Base-by-base conservation (phyloP, 352 stramenopile species). In the Pythium oligandrum region DNA sequence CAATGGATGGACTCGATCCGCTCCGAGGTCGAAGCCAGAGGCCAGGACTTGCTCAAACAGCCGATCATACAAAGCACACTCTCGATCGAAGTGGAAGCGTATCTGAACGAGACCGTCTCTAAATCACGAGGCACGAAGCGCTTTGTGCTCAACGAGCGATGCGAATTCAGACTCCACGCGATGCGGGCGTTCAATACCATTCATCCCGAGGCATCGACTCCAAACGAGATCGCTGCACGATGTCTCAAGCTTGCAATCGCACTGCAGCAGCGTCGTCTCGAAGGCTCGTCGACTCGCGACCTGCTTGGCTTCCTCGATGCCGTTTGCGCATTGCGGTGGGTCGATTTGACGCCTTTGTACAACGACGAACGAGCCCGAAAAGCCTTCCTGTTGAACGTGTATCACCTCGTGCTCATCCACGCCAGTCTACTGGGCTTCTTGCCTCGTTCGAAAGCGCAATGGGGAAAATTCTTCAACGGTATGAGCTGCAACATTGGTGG, bases 401-500 rank as follows among this genome's bases (percentile, higher is more conserved):
- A 75, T 46, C 76, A 87, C 37, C 39, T 83, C 9, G 57, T 82
- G 34, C 39, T 82, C 33, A 10, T 85, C 2, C 73, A 87, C 45
- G 51, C 66, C 4, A 71, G 57, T 38, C 55, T 86, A 10, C 43
- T 85, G 4, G 68, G 63, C 1, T 53, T 85, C 26, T 42, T 83
- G 1, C 73, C 71, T 7, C 70, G 68, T 48, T 75, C 68, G 6
- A 77, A 75, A 55, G 59, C 60, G 5, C 67, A 80, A 8, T 87
- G 76, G 76, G 65, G 59, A 11, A 70, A 68, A 36, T 87, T 87
- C 44, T 87, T 83, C 69, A 85, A 85, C 31, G 68, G 67, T 10
- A 64, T 68, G 26, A 75, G 55, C 48, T 85, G 85, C 59, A 69
- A 68, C 32, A 48, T 87, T 3, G 70, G 72, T 17, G 73, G 71